Percentiles rank a stretch among this genome's conserved stretches.
Evolutionary conservation across 352 stramenopile species (phyloP).

Genomic region (Phytophthora chlamydospora): DNA sequence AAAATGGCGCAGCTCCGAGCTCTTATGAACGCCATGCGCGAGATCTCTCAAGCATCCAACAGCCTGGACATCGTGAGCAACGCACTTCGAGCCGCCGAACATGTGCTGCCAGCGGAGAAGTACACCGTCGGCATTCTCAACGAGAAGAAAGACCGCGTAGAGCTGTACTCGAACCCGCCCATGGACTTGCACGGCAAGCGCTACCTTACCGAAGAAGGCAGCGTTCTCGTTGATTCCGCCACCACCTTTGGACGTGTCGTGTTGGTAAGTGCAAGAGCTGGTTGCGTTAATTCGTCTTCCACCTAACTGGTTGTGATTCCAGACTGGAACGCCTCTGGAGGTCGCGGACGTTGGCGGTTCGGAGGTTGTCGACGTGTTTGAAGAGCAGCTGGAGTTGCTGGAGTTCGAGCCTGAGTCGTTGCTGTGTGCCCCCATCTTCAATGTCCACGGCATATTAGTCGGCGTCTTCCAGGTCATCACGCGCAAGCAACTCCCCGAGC

Average conservation of each 20-base stretch:
- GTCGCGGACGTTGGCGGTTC: slow-evolving; percentile 57
- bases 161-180: slow-evolving; percentile 68
- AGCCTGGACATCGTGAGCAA: slow-evolving; percentile 58
- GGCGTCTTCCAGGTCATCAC: slow-evolving; percentile 73
- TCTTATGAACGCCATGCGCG: slow-evolving; percentile 65
- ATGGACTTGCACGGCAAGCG: slow-evolving; percentile 47
- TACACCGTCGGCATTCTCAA: slow-evolving; percentile 68
- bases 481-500: slow-evolving; percentile 31
- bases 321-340: slow-evolving; percentile 65
- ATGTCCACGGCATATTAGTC: slow-evolving; percentile 63
- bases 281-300: neutral
- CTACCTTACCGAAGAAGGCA: slow-evolving; percentile 62
- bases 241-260: slow-evolving; percentile 77
- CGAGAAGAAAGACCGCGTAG: slow-evolving; percentile 66
- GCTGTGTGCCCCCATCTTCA: slow-evolving; percentile 65
- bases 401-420: slow-evolving; percentile 67
- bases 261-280: slow-evolving; percentile 39
- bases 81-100: slow-evolving; percentile 57
- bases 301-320: neutral
- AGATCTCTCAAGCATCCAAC: slow-evolving; percentile 64
- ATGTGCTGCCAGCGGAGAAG: slow-evolving; percentile 56
- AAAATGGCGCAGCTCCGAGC: slow-evolving; percentile 49
- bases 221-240: slow-evolving; percentile 56
- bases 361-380: slow-evolving; percentile 65
- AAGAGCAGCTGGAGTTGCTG: slow-evolving; percentile 70